Evolutionary conservation across 768 basidiomycete species (phyloP), one percentile per base, ranked within the genome.

Genomic region (Tylopilus subfusipes): DNA sequence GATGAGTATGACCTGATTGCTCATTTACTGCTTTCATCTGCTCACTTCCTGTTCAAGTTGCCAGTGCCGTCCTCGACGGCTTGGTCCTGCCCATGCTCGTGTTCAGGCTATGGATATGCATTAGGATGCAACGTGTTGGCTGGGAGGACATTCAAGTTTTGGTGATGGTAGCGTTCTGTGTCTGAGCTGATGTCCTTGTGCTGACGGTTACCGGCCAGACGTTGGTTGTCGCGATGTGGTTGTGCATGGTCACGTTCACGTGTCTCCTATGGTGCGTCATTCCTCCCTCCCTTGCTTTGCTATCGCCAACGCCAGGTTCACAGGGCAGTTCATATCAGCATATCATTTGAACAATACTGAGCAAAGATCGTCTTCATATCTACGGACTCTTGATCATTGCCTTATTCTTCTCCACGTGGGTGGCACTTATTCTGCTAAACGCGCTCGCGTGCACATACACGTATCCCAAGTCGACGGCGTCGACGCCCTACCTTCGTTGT

Each of bases 121-220:
- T 62, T n/a, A 45, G 27, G 22, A 60, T 67, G 29, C 53, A 48
- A 33, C 53, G 58, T 10, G 44, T 66, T 21, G 63, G 66, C 22
- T 46, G 63, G 50, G 66, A 67, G 13, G 66, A 67, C 27, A 25
- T n/a, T n/a, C n/a, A n/a, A n/a, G n/a, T 53, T 31, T 66, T 52
- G 57, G 65, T 66, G 7, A 40, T 34, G 1, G 31, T 55, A 13
- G 65, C 62, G 2, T 46, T 66, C 31, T n/a, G n/a, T 34, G 19
- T n/a, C 29, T 4, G n/a, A 39, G 11, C 30, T 45, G 14, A 14
- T 13, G 16, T 46, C 12, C 34, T 27, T 11, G 11, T 43, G 7
- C 25, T 27, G 25, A 27, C 34, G 51, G 59, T 38, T 21, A 29
- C 3, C 5, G 48, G 27, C 9, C 29, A 43, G 16, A 7, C 24